Conservation (phyloP, 306 rosid species). For the Vigna hirtella region DNA sequence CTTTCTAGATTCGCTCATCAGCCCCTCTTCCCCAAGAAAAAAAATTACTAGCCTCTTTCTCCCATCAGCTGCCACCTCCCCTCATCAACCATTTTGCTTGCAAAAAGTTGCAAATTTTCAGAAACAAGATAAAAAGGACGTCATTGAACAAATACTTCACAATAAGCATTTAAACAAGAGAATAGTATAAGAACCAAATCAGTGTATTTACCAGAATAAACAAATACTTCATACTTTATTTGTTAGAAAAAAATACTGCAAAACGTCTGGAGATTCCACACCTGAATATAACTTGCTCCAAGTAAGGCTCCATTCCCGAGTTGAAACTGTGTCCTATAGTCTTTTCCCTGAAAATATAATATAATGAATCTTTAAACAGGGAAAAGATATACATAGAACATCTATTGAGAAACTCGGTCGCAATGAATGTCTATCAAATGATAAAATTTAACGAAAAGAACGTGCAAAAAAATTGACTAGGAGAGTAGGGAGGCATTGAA, state of each 20-base stretch:
- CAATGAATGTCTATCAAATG: neutral
- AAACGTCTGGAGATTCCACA: slow-evolving; percentile 36
- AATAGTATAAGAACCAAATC: neutral
- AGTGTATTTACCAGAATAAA: neutral
- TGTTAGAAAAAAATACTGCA: neutral
- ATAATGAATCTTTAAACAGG: neutral
- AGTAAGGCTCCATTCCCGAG: slow-evolving; percentile 94
- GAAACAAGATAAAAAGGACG: neutral
- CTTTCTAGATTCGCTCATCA: neutral
- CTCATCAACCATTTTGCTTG: neutral
- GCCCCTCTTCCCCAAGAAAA: too few species aligned
- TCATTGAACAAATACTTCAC: too few species aligned
- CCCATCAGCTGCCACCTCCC: too few species aligned
- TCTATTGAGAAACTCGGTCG: slow-evolving; percentile 4
- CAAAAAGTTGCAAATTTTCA: neutral
- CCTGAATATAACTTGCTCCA: slow-evolving; percentile 98
- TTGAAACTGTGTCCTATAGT: slow-evolving; percentile 88
- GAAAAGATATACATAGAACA: slow-evolving; percentile 1
- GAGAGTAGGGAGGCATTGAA: neutral
- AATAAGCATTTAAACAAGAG: neutral
- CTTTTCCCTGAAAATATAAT: slow-evolving; percentile 71
- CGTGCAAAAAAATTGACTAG: neutral
- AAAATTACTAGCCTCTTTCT: too few species aligned
- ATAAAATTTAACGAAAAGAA: neutral
- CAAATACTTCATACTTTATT: neutral